Evolutionary conservation across 1,139 yeast species (phyloP).

Genomic region (Protomyces arabidopsidicola): DNA sequence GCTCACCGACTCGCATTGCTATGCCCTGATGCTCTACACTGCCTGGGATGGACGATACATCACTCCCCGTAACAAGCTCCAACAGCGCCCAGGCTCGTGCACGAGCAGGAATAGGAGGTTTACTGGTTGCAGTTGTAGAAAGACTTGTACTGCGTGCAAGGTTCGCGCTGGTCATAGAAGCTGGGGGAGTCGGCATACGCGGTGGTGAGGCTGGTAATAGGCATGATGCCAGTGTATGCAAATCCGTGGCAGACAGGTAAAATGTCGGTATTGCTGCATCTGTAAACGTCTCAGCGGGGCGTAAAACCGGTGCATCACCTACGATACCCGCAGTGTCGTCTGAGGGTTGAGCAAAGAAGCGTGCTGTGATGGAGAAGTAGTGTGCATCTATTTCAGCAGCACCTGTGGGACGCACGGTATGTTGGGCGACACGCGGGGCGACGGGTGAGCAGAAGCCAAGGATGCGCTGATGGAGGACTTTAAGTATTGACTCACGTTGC

Average conservation of each 20-base stretch:
- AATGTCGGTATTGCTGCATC: neutral
- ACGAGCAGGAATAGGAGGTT: neutral
- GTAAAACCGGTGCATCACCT: neutral
- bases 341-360: neutral
- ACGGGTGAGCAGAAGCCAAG: slow-evolving; percentile 1
- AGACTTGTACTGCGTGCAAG: neutral
- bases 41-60: neutral
- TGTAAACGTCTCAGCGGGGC: neutral
- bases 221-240: neutral
- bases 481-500: slow-evolving; percentile 8
- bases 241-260: neutral
- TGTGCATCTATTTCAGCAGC: neutral
- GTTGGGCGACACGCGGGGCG: neutral
- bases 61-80: neutral
- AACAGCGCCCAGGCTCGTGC: neutral
- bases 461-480: slow-evolving; percentile 6
- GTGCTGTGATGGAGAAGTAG: neutral
- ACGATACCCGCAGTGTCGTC: neutral
- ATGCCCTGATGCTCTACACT: too few relatives aligned
- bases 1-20: too few relatives aligned
- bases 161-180: neutral
- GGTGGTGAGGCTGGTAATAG: neutral
- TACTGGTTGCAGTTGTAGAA: neutral
- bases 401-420: neutral
- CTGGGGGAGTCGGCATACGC: neutral